Evolutionary conservation across 2,329 filamentous ascomycete genomes (phyloP).

Genomic region (Sclerotinia borealis): DNA sequence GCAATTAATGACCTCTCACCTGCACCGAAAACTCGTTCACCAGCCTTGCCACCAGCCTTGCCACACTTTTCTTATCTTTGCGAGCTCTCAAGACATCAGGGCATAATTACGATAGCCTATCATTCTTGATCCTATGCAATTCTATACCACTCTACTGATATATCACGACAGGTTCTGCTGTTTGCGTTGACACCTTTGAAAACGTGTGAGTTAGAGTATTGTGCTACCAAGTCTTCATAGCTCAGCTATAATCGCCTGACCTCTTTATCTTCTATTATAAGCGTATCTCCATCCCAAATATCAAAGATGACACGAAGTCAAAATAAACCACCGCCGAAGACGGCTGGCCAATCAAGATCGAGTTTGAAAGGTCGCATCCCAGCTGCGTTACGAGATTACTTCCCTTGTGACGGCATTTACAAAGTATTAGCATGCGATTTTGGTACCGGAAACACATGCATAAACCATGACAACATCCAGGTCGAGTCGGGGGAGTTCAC

Average conservation of each 20-base stretch:
- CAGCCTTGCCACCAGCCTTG: not conserved
- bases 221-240: not conserved
- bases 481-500: not conserved
- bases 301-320: not conserved
- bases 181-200: not conserved
- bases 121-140: not conserved
- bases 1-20: not conserved
- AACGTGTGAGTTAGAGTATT: not conserved
- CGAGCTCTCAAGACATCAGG: not conserved
- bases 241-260: not conserved
- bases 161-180: not conserved
- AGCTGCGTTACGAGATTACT: not conserved
- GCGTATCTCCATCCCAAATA: not conserved
- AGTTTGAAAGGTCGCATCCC: not conserved
- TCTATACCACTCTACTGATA: not conserved
- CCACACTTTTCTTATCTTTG: not conserved
- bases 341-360: not conserved
- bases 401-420: not conserved
- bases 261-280: not conserved
- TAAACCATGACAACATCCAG: not conserved
- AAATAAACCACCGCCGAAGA: not conserved
- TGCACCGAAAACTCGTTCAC: not conserved
- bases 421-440: not conserved
- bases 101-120: not conserved
- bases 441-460: not conserved